Evolutionary conservation across 1,139 yeast species (phyloP).

Genomic region (Kodamaea sp.): DNA sequence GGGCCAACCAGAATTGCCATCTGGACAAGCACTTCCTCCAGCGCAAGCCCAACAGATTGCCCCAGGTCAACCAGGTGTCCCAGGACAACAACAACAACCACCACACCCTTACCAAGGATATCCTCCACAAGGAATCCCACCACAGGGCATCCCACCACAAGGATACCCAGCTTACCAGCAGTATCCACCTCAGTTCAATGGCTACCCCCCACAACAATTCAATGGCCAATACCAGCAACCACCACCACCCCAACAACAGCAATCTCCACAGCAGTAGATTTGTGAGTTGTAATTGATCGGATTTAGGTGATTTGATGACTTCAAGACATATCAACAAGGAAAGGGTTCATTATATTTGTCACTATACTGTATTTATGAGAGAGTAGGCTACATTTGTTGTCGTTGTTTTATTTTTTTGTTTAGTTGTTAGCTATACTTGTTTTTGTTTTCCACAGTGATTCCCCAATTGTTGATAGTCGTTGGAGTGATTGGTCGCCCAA

Average conservation of each 20-base stretch:
- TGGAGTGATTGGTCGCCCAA: too few species aligned
- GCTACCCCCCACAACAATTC: conserved; percentile 25
- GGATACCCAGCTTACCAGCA: conserved; percentile 6
- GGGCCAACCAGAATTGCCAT: conserved; percentile 47
- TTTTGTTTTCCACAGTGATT: too few species aligned
- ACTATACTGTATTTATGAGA: too few species aligned
- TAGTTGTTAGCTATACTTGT: too few species aligned
- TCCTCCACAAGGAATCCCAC: conserved; percentile 9
- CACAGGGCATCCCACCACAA: conserved; percentile 18
- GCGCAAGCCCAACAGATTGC: conserved; percentile 11
- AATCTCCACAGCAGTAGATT: conserved; percentile 1
- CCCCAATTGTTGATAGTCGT: too few species aligned
- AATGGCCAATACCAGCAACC: conserved; percentile 16
- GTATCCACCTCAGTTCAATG: conserved; percentile 28
- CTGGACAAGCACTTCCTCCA: conserved; percentile 14
- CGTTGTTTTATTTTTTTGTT: too few species aligned
- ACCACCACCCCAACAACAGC: conserved; percentile 11
- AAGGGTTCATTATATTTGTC: too few species aligned
- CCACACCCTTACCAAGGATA: conserved; percentile 15
- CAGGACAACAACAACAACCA: conserved; percentile 19
- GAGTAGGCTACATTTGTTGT: too few species aligned
- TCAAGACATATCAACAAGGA: background rate
- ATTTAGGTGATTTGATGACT: too few species aligned
- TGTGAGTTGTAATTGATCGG: too few species aligned
- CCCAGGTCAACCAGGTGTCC: conserved; percentile 11